Conservation (phyloP, 257 asterid species). For the Anisodus acutangulus region DNA sequence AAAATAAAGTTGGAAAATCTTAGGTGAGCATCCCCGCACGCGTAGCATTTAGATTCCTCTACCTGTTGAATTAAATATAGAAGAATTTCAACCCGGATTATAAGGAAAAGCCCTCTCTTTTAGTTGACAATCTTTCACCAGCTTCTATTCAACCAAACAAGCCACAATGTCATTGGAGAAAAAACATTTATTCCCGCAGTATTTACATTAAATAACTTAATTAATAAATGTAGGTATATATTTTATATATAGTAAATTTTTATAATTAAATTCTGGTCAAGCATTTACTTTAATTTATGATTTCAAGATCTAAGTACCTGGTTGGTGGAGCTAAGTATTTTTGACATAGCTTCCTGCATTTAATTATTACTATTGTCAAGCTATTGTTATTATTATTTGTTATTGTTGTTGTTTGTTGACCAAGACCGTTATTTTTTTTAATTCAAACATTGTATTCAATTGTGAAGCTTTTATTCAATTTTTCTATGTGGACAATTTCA, state of each 20-base stretch:
- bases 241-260: not conserved
- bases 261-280: not conserved
- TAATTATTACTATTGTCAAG: no score
- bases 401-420: not conserved
- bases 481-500: not conserved
- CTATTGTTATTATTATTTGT: not conserved
- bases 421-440: not conserved
- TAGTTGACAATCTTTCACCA: not conserved
- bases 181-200: no score
- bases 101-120: not conserved
- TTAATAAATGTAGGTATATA: not conserved
- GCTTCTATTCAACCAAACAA: not conserved
- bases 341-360: not conserved
- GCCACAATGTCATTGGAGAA: not conserved
- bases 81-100: not conserved
- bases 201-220: not conserved
- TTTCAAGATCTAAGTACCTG: not conserved
- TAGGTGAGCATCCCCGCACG: slow-evolving; percentile 24
- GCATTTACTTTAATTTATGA: not conserved
- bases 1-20: not conserved
- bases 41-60: not conserved
- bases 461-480: not conserved
- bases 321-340: not conserved
- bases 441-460: not conserved
- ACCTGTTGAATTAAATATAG: not conserved